Percentiles rank a stretch among this genome's conserved stretches.
Evolutionary conservation across 2,329 filamentous ascomycete species (phyloP).

Genomic region (Aspergillus tanneri): DNA sequence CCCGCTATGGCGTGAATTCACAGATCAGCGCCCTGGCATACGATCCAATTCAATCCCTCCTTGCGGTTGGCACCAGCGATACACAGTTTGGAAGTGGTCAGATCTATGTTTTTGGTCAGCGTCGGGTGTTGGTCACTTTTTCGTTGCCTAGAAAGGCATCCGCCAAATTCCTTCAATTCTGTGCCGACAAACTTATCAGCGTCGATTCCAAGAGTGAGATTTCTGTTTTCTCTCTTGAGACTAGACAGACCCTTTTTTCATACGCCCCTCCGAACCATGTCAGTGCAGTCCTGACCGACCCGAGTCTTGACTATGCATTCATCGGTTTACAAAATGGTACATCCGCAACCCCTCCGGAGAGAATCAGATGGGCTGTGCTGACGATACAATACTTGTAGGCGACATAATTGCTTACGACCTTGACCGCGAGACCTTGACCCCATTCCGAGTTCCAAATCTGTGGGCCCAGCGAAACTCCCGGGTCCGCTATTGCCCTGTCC

Average conservation of each 20-base stretch:
- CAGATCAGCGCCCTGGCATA: constrained; percentile 77
- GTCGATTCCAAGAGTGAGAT: constrained; percentile 85
- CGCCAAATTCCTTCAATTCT: constrained; percentile 77
- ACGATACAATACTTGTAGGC: constrained; percentile 44
- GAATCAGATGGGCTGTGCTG: background rate
- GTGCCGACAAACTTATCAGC: constrained; percentile 78
- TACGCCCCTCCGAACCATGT: constrained; percentile 77
- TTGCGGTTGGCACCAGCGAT: constrained; percentile 87
- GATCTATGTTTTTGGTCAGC: constrained; percentile 85
- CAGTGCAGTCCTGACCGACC: constrained; percentile 74
- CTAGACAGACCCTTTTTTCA: constrained; percentile 63
- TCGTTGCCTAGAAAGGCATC: constrained; percentile 69
- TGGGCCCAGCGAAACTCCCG: constrained; percentile 74
- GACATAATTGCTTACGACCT: constrained; percentile 92
- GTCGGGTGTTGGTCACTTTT: constrained; percentile 74
- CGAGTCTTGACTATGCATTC: constrained; percentile 89
- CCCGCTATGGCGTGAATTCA: constrained; percentile 78
- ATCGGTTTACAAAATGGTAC: constrained; percentile 73
- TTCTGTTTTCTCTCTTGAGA: constrained; percentile 75
- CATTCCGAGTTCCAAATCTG: constrained; percentile 81
- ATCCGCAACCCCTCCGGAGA: background rate
- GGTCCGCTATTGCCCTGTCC: constrained; percentile 63
- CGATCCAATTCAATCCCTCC: constrained; percentile 87
- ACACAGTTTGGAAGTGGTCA: constrained; percentile 81
- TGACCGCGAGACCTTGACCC: constrained; percentile 72